These are phyloP conservation scores for Picea mariana DNA, from an alignment of 83 land plant genomes.

Conservation along the genomic window DNA sequence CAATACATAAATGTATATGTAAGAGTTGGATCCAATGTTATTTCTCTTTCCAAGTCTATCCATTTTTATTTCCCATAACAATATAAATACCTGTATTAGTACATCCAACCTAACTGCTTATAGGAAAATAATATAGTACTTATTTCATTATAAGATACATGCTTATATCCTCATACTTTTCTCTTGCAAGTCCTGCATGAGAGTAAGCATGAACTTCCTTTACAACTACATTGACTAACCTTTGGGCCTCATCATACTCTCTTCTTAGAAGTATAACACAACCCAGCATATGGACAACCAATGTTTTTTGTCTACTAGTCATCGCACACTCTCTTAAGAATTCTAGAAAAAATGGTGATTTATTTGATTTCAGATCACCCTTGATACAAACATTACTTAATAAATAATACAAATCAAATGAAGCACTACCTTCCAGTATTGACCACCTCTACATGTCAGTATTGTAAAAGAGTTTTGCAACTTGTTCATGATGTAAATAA, in stretches of 20 bases:
- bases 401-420: constrained; percentile 80
- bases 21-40: constrained; percentile 86
- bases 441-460: constrained; percentile 50
- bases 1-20: constrained; percentile 90
- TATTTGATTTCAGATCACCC: constrained; percentile 61
- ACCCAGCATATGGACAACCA: constrained; percentile 84
- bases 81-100: constrained; percentile 85
- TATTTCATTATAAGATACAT: constrained; percentile 57
- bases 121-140: constrained; percentile 59
- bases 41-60: constrained; percentile 82
- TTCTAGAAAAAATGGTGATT: constrained; percentile 49
- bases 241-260: constrained; percentile 74
- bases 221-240: constrained; percentile 64
- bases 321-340: constrained; percentile 56
- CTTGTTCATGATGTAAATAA: constrained; percentile 62
- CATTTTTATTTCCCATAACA: constrained; percentile 65
- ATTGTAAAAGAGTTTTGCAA: constrained; percentile 49
- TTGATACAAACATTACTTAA: constrained; percentile 80
- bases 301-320: constrained; percentile 56
- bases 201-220: constrained; percentile 84
- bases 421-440: constrained; percentile 64
- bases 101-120: constrained; percentile 90
- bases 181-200: constrained; percentile 70
- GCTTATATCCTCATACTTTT: constrained; percentile 51
- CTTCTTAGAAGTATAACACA: constrained; percentile 79